These are phyloP conservation scores for Phytophthora chlamydospora DNA, from an alignment of 352 stramenopile genomes.

Conservation along the genomic window DNA sequence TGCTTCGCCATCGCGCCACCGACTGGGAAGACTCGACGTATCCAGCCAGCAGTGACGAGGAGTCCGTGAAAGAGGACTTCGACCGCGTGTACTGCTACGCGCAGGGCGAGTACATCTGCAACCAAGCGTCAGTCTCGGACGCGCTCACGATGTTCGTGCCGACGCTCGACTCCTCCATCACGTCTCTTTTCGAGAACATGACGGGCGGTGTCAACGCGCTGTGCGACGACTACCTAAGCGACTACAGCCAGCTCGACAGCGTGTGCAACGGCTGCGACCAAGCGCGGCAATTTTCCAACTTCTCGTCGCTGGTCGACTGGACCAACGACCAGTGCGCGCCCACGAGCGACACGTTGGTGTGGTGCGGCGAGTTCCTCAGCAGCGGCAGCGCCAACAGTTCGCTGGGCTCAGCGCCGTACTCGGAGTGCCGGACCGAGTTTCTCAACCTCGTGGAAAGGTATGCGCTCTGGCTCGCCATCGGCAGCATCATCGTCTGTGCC, in stretches of 20 bases:
- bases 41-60: slow-evolving; percentile 54
- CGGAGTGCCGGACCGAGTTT: slow-evolving; percentile 55
- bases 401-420: slow-evolving; percentile 51
- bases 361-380: slow-evolving; percentile 67
- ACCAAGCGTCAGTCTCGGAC: slow-evolving; percentile 56
- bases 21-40: slow-evolving; percentile 58
- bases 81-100: slow-evolving; percentile 78
- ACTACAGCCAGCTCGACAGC: slow-evolving; percentile 42
- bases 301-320: slow-evolving; percentile 78
- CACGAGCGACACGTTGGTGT: slow-evolving; percentile 49
- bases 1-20: slow-evolving; percentile 43
- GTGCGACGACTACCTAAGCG: slow-evolving; percentile 51
- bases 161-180: slow-evolving; percentile 38
- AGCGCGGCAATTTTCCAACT: slow-evolving; percentile 64
- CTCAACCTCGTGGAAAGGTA: slow-evolving; percentile 52
- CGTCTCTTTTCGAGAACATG: slow-evolving; percentile 48
- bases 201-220: slow-evolving; percentile 68
- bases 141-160: slow-evolving; percentile 61
- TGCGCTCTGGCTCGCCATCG: slow-evolving; percentile 44
- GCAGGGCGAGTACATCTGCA: slow-evolving; percentile 77
- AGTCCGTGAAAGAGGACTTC: slow-evolving; percentile 61
- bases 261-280: slow-evolving; percentile 61
- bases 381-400: slow-evolving; percentile 32
- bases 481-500: slow-evolving; percentile 46
- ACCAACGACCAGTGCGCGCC: slow-evolving; percentile 78